A percentile compares a stretch with the other conserved stretches of the same genome.
These are phyloP conservation scores for Suillus alpinus DNA, from an alignment of 768 basidiomycete genomes.

Conservation along the genomic window DNA sequence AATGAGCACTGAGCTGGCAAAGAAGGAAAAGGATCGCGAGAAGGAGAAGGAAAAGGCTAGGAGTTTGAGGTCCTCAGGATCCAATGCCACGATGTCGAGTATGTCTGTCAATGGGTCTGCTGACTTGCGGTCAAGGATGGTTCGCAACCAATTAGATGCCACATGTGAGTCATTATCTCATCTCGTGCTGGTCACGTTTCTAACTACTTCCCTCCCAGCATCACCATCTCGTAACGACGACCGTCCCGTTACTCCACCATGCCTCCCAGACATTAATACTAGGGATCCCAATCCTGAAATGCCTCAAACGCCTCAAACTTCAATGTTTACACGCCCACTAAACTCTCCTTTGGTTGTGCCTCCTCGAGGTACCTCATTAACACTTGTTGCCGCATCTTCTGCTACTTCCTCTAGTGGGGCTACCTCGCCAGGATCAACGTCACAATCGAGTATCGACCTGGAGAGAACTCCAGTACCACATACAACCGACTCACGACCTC, in stretches of 20 bases:
- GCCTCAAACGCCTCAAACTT: conserved; percentile 5
- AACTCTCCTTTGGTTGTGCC: conserved; percentile 18
- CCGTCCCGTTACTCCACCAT: conserved; percentile 20
- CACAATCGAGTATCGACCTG: conserved; percentile 12
- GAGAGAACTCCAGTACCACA: not conserved
- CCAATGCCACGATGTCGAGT: conserved; percentile 21
- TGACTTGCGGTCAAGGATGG: conserved; percentile 25
- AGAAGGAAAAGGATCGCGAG: conserved; percentile 25
- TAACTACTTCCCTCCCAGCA: not conserved
- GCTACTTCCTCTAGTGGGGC: conserved; percentile 1
- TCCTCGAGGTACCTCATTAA: conserved; percentile 20
- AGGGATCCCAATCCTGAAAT: conserved; percentile 8
- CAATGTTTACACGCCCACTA: not conserved
- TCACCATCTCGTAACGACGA: conserved; percentile 18
- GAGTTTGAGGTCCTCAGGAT: conserved; percentile 17
- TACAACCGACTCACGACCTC: conserved; percentile 1
- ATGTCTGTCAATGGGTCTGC: conserved; percentile 13
- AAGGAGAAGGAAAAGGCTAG: conserved; percentile 15
- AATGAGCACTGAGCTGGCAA: conserved; percentile 38
- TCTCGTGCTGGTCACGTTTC: not conserved
- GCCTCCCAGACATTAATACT: conserved; percentile 11
- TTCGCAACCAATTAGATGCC: conserved; percentile 31
- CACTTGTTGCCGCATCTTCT: conserved; percentile 9
- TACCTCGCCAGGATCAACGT: conserved; percentile 25
- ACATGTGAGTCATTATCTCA: conserved; percentile 22